Evolutionary conservation across 208 protist species (phyloP).

Genomic region (Willaertia magna): DNA sequence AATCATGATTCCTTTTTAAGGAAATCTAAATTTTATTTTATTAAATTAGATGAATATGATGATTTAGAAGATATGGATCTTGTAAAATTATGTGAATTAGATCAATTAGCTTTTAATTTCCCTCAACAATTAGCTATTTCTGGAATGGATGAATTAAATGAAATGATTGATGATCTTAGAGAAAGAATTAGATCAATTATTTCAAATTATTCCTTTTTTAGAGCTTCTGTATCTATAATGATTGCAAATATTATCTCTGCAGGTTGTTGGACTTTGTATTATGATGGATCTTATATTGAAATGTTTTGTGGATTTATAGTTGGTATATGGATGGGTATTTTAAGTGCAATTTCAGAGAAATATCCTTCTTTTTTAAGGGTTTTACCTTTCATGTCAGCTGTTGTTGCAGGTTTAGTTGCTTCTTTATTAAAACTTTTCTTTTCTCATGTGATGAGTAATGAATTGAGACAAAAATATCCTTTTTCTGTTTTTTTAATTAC

Average conservation of each 20-base stretch:
- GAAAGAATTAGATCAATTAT: neutral
- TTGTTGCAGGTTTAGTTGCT: neutral
- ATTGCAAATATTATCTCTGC: neutral
- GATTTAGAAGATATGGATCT: neutral
- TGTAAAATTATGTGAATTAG: neutral
- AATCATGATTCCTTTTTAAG: neutral
- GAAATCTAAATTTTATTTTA: neutral
- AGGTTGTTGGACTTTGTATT: neutral
- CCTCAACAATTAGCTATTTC: neutral
- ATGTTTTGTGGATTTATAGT: neutral
- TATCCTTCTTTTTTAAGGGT: neutral
- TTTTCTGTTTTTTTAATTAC: neutral
- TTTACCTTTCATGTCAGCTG: neutral
- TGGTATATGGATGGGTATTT: neutral
- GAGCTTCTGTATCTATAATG: neutral
- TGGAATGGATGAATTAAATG: neutral
- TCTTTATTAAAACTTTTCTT: neutral
- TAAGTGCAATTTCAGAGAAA: neutral
- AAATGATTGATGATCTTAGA: neutral
- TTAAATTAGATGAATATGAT: neutral
- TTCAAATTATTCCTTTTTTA: neutral
- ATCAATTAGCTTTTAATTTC: neutral
- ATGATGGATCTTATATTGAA: neutral
- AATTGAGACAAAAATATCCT: neutral
- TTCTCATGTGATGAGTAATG: neutral